A percentile compares a stretch with the other conserved stretches of the same genome.
phyloP scores from a whole-genome alignment of 108 stramenopile species.

The Nannochloropsis granulata region DNA sequence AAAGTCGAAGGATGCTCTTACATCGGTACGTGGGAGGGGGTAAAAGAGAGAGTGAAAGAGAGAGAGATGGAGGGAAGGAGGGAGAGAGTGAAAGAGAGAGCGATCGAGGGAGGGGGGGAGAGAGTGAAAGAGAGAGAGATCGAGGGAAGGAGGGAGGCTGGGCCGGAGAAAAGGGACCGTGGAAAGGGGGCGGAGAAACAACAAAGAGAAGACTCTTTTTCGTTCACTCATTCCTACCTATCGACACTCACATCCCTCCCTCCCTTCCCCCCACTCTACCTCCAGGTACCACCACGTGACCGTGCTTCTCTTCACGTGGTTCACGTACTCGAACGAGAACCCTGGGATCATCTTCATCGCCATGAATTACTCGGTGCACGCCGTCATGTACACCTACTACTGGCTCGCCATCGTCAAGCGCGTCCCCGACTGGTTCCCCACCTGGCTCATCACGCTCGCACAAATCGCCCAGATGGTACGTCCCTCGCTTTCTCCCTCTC shows the following conservation, averaged over 20 bases:
- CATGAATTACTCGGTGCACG: slow-evolving; percentile 98
- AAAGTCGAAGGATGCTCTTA: too few relatives aligned
- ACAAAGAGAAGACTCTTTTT: too few relatives aligned
- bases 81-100: neutral
- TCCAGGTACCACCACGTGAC: slow-evolving; percentile 47
- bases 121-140: too few relatives aligned
- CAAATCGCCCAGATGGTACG: slow-evolving; percentile 42
- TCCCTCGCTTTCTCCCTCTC: neutral
- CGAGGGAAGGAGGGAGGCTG: too few relatives aligned
- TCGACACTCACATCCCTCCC: neutral
- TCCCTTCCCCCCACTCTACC: neutral
- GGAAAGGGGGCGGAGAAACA: neutral
- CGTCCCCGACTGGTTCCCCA: slow-evolving; percentile 3
- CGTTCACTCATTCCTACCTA: too few relatives aligned
- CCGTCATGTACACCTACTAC: slow-evolving; percentile 98
- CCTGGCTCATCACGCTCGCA: slow-evolving; percentile 31
- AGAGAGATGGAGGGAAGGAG: neutral
- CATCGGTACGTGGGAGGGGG: too few relatives aligned
- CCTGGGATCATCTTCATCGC: slow-evolving; percentile 44
- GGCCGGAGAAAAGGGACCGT: neutral
- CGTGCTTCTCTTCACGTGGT: slow-evolving; percentile 49
- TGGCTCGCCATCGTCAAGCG: slow-evolving; percentile 41
- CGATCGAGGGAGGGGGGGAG: too few relatives aligned
- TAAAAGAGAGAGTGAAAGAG: neutral
- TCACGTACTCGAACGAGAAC: slow-evolving; percentile 37